Percentiles rank a stretch among this genome's conserved stretches.
Conservation (phyloP, 495 filamentous ascomycete genomes). For the Amniculicola lignicola region DNA sequence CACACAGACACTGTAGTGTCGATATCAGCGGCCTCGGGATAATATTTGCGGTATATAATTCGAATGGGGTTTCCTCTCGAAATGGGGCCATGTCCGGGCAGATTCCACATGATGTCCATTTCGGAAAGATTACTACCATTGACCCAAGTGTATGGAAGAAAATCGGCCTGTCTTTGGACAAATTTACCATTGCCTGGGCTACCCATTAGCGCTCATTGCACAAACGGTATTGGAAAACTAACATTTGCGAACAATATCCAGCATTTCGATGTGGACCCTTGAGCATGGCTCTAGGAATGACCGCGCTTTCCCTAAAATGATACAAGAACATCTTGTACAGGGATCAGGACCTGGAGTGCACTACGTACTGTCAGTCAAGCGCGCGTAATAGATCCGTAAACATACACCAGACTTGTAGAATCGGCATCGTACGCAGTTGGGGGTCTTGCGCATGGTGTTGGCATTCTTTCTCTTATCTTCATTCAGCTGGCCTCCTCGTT, state of each 20-base stretch:
- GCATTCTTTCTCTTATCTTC: constrained; percentile 10
- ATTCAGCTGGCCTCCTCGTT: constrained; percentile 5
- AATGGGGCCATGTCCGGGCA: constrained; percentile 23
- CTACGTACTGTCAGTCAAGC: constrained; percentile 14
- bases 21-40: background rate
- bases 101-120: constrained; percentile 26
- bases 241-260: constrained; percentile 28
- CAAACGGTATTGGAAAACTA: background rate
- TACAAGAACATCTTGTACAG: no score
- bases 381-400: background rate
- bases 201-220: background rate
- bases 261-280: no score
- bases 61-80: background rate
- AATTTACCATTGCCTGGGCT: constrained; percentile 27
- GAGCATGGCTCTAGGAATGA: constrained; percentile 22
- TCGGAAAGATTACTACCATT: background rate
- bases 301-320: constrained; percentile 16
- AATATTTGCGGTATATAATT: constrained; percentile 14
- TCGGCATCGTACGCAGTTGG: constrained; percentile 27
- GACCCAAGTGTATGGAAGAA: constrained; percentile 6
- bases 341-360: constrained; percentile 28
- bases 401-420: constrained; percentile 29
- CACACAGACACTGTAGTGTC: constrained; percentile 21
- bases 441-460: constrained; percentile 14
- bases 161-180: constrained; percentile 17